Conservation (phyloP, 2,329 filamentous ascomycete genomes). For the Fusarium coicis region DNA sequence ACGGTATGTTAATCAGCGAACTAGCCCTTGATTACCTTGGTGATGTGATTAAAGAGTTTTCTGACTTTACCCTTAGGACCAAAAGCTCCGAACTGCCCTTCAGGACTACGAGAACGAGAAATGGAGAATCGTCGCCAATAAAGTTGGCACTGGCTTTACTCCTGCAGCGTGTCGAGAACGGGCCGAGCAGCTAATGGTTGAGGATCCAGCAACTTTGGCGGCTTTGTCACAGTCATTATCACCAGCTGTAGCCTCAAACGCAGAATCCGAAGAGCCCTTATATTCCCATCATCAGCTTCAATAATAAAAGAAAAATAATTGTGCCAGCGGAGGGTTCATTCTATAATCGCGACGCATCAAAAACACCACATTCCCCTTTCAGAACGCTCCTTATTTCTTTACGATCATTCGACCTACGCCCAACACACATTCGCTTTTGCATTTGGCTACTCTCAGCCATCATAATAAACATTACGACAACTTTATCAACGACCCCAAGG, state of each 20-base stretch:
- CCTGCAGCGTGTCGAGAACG: conserved; percentile 88
- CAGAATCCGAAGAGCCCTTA: conserved; percentile 39
- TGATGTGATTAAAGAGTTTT: background rate
- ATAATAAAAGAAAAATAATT: conserved; percentile 51
- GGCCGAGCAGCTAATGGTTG: conserved; percentile 69
- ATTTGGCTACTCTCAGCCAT: background rate
- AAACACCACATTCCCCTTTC: conserved; percentile 10
- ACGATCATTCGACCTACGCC: conserved; percentile 11
- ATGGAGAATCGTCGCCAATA: conserved; percentile 91
- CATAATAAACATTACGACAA: conserved; percentile 9
- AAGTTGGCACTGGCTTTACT: conserved; percentile 90
- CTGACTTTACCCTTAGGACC: conserved; percentile 65
- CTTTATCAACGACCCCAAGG: conserved; percentile 15
- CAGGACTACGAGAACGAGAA: conserved; percentile 91
- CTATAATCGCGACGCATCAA: conserved; percentile 14
- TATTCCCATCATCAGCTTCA: conserved; percentile 64
- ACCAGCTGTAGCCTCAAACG: conserved; percentile 53
- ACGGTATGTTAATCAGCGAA: conserved; percentile 70
- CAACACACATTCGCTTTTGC: conserved; percentile 20
- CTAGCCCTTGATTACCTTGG: background rate
- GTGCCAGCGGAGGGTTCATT: conserved; percentile 16
- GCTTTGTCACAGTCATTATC: conserved; percentile 62
- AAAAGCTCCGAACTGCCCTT: conserved; percentile 79
- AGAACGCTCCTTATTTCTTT: background rate
- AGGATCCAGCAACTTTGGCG: conserved; percentile 57